Base-by-base conservation (phyloP, 2,329 filamentous ascomycete genomes). In the Balansia obtecta region DNA sequence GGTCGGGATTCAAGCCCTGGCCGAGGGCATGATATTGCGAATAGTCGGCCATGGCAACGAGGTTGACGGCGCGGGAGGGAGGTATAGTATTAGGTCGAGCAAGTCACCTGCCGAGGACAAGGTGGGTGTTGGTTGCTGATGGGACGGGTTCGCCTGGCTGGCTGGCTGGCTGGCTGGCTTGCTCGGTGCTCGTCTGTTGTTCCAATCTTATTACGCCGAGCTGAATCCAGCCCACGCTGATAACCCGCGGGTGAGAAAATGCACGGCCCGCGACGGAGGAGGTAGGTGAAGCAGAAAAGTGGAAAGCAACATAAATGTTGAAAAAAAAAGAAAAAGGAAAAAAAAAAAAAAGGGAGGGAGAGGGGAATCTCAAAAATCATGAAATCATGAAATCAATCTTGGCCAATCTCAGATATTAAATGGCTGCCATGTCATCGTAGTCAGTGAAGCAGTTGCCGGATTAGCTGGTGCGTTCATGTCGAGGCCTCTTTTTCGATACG, bases 21-120 rank as follows among this genome's bases (percentile, higher is more conserved):
- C 76, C 78, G 49, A 79, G 69, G 60, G 73, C 67, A 58, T 80
- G 75, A 59, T 76, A 80, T 63, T 73, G 73, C 53, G 71, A 65
- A 60, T 77, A 74, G 57, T 79, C 75, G 60, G 74, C 72, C 76
- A 80, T 80, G 56, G 56, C 64, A 55, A 12, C 10, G 22, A 32
- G 13, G 41, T 48, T 13, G 50, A 27, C 47, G 27, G 30, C n/a
- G 37, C 22, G 30, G 39, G 37, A 18, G 48, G 37, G 22, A 45
- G 37, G 27, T 42, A n/a, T 44, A 41, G 27, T 42, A n/a, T 44
- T 44, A 27, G 16, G 42, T 46, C 47, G 41, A 45, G 46, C 50
- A 42, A 45, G 46, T 32, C 46, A 48, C 46, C 27, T 43, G 30
- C 46, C 46, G 46, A 45, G 50, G 20, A 33, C 20, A 40, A 39